These are phyloP conservation scores for Peniophora sp. DNA, from an alignment of 1,284 basidiomycete species.

Conservation along the genomic window DNA sequence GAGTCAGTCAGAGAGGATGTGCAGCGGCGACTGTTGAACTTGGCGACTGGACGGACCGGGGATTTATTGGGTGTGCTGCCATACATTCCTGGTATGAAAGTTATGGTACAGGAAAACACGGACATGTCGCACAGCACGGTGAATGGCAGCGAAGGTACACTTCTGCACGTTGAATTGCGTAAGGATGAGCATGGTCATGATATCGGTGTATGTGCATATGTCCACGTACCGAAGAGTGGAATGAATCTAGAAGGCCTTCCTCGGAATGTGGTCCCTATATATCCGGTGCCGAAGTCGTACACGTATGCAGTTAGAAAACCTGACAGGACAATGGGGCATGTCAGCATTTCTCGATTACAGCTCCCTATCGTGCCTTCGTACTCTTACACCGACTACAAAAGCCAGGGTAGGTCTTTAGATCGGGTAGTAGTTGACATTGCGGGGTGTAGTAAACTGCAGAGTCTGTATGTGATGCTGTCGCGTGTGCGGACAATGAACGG, in stretches of 20 bases:
- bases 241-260: background rate
- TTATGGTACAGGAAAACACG: background rate
- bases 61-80: background rate
- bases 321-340: background rate
- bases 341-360: conserved; percentile 9
- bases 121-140: background rate
- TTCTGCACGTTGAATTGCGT: background rate
- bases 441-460: conserved; percentile 9
- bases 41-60: no score
- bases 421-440: conserved; percentile 13
- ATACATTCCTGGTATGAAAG: background rate
- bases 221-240: background rate
- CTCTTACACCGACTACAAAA: conserved; percentile 15
- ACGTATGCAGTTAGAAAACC: background rate
- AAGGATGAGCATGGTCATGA: background rate
- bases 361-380: conserved; percentile 15
- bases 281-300: background rate
- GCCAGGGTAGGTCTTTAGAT: conserved; percentile 14
- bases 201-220: background rate
- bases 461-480: conserved; percentile 4
- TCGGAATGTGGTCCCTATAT: background rate
- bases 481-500: background rate
- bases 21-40: no score
- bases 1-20: no score
- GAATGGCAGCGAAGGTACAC: background rate